These are phyloP conservation scores for Diutina scorzettiae DNA, from an alignment of 1,139 yeast species.

Conservation along the genomic window DNA sequence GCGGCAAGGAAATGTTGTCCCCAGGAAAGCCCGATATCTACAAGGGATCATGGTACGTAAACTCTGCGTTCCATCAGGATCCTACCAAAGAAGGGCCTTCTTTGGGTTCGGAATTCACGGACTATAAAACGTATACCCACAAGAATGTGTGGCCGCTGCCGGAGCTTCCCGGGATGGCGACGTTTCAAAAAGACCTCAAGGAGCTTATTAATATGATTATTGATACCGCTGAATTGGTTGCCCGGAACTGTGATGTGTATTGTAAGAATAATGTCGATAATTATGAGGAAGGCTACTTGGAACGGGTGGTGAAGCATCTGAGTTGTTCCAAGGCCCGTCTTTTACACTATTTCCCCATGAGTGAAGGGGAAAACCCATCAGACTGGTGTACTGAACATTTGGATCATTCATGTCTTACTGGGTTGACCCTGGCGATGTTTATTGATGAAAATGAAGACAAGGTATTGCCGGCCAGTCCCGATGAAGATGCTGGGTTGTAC, in stretches of 20 bases:
- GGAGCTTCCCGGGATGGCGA: conserved; percentile 12
- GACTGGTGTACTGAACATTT: conserved; percentile 60
- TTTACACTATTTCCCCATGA: conserved; percentile 38
- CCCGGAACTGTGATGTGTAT: conserved; percentile 40
- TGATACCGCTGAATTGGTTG: conserved; percentile 38
- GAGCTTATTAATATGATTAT: conserved; percentile 34
- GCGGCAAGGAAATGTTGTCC: conserved; percentile 42
- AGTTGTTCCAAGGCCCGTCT: conserved; percentile 51
- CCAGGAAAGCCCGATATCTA: conserved; percentile 32
- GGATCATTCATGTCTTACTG: conserved; percentile 55
- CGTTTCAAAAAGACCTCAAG: conserved; percentile 27
- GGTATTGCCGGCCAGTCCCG: conserved; percentile 20
- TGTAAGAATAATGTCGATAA: conserved; percentile 17
- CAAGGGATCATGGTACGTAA: conserved; percentile 51
- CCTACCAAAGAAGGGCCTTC: conserved; percentile 34
- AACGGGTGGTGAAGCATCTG: conserved; percentile 34
- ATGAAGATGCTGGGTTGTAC: conserved; percentile 39
- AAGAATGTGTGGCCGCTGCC: conserved; percentile 44
- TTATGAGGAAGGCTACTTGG: conserved; percentile 27
- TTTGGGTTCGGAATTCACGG: conserved; percentile 19
- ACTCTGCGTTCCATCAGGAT: conserved; percentile 44
- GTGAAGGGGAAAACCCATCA: conserved; percentile 13
- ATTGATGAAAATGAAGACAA: conserved; percentile 25
- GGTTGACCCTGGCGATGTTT: conserved; percentile 45
- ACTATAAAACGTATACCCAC: conserved; percentile 33